A percentile compares a stretch with the other conserved stretches of the same genome.
phyloP scores from a whole-genome alignment of 2,329 filamentous ascomycete genomes.

The Colletotrichum sp. region DNA sequence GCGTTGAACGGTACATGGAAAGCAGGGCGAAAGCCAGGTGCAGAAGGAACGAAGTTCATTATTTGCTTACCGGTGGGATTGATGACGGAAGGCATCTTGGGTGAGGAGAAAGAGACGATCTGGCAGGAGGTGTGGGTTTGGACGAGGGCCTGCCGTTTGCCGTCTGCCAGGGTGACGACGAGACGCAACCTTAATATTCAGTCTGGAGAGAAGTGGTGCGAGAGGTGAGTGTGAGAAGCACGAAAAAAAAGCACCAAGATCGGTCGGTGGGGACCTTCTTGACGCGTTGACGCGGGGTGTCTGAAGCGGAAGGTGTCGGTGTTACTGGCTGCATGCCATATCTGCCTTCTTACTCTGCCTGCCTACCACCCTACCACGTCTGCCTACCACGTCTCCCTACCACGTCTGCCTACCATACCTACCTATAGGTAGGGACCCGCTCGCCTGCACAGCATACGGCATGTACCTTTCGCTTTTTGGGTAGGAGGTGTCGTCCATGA shows the following conservation, averaged over 20 bases:
- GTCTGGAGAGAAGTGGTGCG: background rate
- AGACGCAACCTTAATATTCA: background rate
- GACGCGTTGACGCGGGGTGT: background rate
- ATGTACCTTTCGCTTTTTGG: too few relatives aligned
- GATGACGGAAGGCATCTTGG: background rate
- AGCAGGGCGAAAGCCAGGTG: too few relatives aligned
- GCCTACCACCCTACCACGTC: too few relatives aligned
- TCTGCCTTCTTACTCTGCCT: too few relatives aligned
- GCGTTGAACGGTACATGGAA: background rate
- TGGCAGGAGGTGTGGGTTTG: background rate
- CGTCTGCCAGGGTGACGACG: background rate
- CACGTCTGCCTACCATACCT: too few relatives aligned
- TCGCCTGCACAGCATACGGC: too few relatives aligned
- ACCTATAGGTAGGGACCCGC: too few relatives aligned
- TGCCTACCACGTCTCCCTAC: too few relatives aligned
- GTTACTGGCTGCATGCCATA: too few relatives aligned
- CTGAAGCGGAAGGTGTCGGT: background rate
- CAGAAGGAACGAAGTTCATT: background rate
- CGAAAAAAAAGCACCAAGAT: background rate
- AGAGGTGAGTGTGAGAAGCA: background rate
- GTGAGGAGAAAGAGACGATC: background rate
- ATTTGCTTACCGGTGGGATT: background rate
- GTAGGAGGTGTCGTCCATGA: too few relatives aligned
- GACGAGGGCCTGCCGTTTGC: background rate
- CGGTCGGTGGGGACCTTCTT: background rate